Base-by-base conservation (phyloP, 2,329 filamentous ascomycete genomes). In the Stromatinia cepivora region DNA sequence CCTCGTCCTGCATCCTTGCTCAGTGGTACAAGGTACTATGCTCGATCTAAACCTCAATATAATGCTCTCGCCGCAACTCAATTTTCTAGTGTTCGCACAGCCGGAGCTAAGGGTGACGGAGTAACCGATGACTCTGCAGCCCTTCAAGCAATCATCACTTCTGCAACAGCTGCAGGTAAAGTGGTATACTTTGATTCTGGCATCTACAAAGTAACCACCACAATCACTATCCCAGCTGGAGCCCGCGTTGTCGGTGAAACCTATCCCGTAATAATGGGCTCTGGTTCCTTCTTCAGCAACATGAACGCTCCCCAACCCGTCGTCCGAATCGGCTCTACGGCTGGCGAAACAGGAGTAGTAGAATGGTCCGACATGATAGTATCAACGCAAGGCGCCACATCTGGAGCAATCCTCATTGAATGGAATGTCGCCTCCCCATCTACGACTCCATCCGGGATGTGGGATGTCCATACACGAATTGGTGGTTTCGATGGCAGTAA, bases 341-440 rank as follows among this genome's bases (percentile, higher is more conserved):
- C 80, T 0, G 88, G 88, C 5, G 82, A 89, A 17, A 78, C 78
- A 1, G 89, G 90, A 7, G 79, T 78, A 4, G 81, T 91, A 8
- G 87, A 92, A 77, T 86, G 87, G 80, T 85, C 84, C 0, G 87
- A 90, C 70, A 83, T 89, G 76, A 83, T 91, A 42, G 81, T 92
- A 61, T 74, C 67, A 15, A 77, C 71, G 61, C 67, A 71, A 65
- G 71, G 71, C 13, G 59, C 67, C 2, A 83, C 86, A 22, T 82
- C 85, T 1, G 89, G 89, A 20, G 88, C 88, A 0, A 82, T 88
- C 4, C 78, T 91, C 6, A 84, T 91, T 82, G 81, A 91, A 73
- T 91, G 86, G 83, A 92, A 92, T 75, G 79, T 90, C 2, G 80
- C 78, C 9, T 80, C 79, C 3, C 74, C 78, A 48, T 82, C 81